Evolutionary conservation across 805 yeast species (phyloP), one percentile per base, ranked within the genome.

Genomic region (Metschnikowia amazonensis): DNA sequence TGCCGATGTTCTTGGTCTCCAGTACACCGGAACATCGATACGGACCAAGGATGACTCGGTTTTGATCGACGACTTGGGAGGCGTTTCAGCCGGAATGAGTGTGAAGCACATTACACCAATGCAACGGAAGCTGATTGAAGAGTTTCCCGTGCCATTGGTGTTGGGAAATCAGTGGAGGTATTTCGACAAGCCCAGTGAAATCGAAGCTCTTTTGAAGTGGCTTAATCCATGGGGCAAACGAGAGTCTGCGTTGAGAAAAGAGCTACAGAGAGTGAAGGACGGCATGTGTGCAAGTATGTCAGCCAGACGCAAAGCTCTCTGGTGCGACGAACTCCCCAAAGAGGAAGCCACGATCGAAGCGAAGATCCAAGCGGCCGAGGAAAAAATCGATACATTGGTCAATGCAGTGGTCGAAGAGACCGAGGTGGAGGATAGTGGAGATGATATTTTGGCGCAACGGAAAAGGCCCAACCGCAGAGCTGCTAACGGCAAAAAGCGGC

Each of bases 171-270:
- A 79, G 30, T 89, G 97, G 97, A 77, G 84, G 44, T 86, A 63
- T 54, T 77, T 81, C 52, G 95, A 89, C 52, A 66, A 60, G 1
- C 70, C 75, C 0, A 77, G 74, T n/a, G 83, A 84, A 32, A 62
- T 89, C 27, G 78, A 76, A 1, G 60, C 60, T 11, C 59, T 90
- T 21, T 47, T 82, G 7, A 60, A 65, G n/a, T 84, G 92, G 88
- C 67, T 89, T 41, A 82, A 84, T 53, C 81, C 79, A 3, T 80
- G 83, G 76, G 97, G 97, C 2, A 70, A 67, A 42, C 68, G 95
- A 37, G 97, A 89, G 58, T 73, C 80, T 14, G 72, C 67, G 30
- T 70, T 90, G 38, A 67, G 79, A 32, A 84, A 82, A 53, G 95
- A 86, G 55, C 60, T 87, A 35, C 59, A 65, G 6, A 63, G 66